Evolutionary conservation across 371 early-diverging fungal species (phyloP).

Genomic region (Zopfochytrium polystomum): DNA sequence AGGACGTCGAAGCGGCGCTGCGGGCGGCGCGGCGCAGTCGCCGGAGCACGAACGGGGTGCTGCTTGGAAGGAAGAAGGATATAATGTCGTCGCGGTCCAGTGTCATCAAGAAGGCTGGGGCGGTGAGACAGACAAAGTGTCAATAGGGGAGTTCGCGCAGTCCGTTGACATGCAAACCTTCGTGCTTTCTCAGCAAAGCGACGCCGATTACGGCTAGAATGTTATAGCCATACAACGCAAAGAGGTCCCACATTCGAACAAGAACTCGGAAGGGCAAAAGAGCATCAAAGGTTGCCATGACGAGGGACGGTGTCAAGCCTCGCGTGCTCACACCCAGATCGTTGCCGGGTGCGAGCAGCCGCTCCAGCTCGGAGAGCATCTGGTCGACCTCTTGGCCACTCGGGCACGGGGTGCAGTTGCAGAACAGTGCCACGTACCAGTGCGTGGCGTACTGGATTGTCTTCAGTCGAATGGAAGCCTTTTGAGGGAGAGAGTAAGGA

Average conservation of each 20-base stretch:
- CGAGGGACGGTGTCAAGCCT: neutral
- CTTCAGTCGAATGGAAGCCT: neutral
- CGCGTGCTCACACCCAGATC: neutral
- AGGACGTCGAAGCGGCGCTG: neutral
- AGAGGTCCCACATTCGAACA: slow-evolving; percentile 17
- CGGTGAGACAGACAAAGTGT: neutral
- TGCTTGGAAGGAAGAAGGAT: slow-evolving; percentile 13
- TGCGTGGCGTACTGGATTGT: slow-evolving; percentile 4
- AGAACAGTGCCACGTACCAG: slow-evolving; percentile 11
- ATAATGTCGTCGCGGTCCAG: neutral
- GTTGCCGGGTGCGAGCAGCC: neutral
- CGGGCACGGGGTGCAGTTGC: slow-evolving; percentile 4
- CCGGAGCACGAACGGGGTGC: neutral
- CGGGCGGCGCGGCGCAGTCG: neutral
- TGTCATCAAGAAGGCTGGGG: slow-evolving; percentile 1
- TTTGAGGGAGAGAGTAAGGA: neutral
- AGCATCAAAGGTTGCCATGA: neutral
- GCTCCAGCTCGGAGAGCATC: neutral
- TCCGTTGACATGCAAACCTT: slow-evolving; percentile 8
- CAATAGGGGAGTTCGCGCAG: neutral
- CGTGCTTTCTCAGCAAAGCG: slow-evolving; percentile 12
- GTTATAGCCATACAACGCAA: slow-evolving; percentile 13
- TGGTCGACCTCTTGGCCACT: neutral
- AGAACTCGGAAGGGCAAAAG: slow-evolving; percentile 19
- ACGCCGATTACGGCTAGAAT: slow-evolving; percentile 14